Base-by-base conservation (phyloP, 2,329 filamentous ascomycete genomes). In the Endoconidiophora laricicola region DNA sequence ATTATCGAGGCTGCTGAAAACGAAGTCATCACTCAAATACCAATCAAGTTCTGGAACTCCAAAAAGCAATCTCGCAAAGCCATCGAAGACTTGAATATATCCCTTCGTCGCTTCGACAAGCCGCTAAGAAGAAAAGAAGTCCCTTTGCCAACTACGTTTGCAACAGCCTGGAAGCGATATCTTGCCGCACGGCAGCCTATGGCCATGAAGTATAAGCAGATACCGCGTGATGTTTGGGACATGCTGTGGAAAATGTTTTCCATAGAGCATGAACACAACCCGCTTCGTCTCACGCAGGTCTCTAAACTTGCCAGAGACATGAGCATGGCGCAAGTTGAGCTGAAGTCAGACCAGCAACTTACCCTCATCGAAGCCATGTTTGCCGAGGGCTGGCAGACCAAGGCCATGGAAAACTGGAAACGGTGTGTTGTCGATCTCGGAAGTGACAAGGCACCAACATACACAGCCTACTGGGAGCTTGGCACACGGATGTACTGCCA, bases 301-400 rank as follows among this genome's bases (percentile, higher is more conserved):
- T 74, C 74, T 52, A 64, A 69, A 29, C 67, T 90, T 2, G 70
- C 76, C 4, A 71, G 78, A 57, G 83, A 87, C 58, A 81, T 86
- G 69, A 68, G 70, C 50, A 69, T 72, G 4, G 72, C 74, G 16
- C 76, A 74, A 6, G 67, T 75, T 45, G 56, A 66, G 1, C 64
- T 87, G 48, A 69, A 64, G 10, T 68, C 71, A 3, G 61, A 67
- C 2, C 80, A 84, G 57, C 75, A 78, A 55, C 64, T 87, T 16
- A 65, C 81, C 24, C 79, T 79, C 29, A 77, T 87, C 29, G 79
- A 86, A 58, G 76, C 81, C 51, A 67, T 83, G 39, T 80, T 83
- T 55, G 66, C 78, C 4, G 71, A 73, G 39, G 81, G 79, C 2
- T 75, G 74, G 60, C 68, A 73, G 51, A 65, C 67, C 4, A 70